Base-by-base conservation (phyloP, 495 filamentous ascomycete genomes). In the Trichodelitschia bisporula region DNA sequence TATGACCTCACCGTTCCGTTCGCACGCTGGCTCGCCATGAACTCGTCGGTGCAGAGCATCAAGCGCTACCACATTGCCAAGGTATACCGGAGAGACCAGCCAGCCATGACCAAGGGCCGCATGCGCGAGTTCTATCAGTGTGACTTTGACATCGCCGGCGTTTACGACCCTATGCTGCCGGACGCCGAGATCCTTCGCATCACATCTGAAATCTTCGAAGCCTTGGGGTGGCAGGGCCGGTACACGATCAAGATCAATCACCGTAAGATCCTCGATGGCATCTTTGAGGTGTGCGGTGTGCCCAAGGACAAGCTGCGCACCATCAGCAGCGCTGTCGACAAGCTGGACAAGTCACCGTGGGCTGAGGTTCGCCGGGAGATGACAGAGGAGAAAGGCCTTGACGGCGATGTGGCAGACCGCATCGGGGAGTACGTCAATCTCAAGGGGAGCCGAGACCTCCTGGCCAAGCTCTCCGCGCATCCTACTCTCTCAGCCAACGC, bases 101-200 rank as follows among this genome's bases (percentile, higher is more conserved):
- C 73, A 1, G 75, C 75, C 32, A 76, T 86, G 58, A 72, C 66
- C 31, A 82, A 82, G 47, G 86, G 86, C 30, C 65, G 79, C 4
- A 84, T 93, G 75, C 64, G 86, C 36, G 84, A 97, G 51, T 92
- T 97, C 53, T 90, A 89, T 51, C 84, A 95, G 57, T 92, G 83
- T 52, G 84, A 95, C 52, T 90, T 93, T 46, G 84, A 95, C 49
- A 80, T 93, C 54, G 84, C 84, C 15, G 84, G 83, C 36, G 50
- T 56, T 19, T 89, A 78, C 49, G 84, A 93, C 43, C 48, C 74
- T n/a, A 93, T 95, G 84, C 58, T 93, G 15, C 78, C 84, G 27
- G 84, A 93, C 50, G 78, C 84, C n/a, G 84, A 93, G 56, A 72
- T 91, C 32, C 50, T 95, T 35, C 55, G 72, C 25, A 80, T 92